Evolutionary conservation across 2,329 filamentous ascomycete species (phyloP).

Genomic region (Curvularia hawaiiensis): DNA sequence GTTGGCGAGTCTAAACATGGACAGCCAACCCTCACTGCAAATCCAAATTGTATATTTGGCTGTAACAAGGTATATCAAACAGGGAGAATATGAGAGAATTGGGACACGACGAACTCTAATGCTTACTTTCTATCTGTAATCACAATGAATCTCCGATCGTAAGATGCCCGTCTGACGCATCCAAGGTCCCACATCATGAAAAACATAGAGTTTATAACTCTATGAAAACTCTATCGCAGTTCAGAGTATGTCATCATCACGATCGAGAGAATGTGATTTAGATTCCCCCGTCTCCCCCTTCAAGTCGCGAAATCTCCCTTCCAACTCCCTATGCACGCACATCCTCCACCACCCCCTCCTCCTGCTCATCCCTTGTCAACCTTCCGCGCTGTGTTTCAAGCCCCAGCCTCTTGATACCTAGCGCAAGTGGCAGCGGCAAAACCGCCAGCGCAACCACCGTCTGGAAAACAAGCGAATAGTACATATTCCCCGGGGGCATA

Average conservation of each 20-base stretch:
- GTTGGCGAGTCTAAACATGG: background rate
- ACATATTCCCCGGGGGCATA: constrained; percentile 73
- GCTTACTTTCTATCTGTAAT: background rate
- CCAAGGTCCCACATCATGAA: background rate
- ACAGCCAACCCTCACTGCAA: background rate
- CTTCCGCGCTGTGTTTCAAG: constrained; percentile 42
- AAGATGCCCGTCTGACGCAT: background rate
- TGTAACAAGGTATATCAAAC: background rate
- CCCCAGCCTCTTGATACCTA: constrained; percentile 70
- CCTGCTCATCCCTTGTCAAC: constrained; percentile 41
- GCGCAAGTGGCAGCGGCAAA: constrained; percentile 68
- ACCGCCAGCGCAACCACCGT: constrained; percentile 70
- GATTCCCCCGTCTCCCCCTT: constrained; percentile 21
- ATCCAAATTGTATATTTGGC: background rate
- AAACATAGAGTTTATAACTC: background rate
- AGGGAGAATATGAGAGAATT: background rate
- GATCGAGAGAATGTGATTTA: constrained; percentile 7
- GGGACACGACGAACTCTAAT: background rate
- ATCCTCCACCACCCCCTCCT: constrained; percentile 23
- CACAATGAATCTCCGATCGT: background rate
- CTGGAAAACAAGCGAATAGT: constrained; percentile 75
- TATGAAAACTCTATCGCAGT: background rate
- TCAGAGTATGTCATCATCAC: constrained; percentile 1
- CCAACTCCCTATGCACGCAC: constrained; percentile 18
- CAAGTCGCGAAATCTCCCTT: constrained; percentile 25